These are phyloP conservation scores for Coemansia sp. DNA, from an alignment of 192 early-diverging fungal species.

Conservation along the genomic window DNA sequence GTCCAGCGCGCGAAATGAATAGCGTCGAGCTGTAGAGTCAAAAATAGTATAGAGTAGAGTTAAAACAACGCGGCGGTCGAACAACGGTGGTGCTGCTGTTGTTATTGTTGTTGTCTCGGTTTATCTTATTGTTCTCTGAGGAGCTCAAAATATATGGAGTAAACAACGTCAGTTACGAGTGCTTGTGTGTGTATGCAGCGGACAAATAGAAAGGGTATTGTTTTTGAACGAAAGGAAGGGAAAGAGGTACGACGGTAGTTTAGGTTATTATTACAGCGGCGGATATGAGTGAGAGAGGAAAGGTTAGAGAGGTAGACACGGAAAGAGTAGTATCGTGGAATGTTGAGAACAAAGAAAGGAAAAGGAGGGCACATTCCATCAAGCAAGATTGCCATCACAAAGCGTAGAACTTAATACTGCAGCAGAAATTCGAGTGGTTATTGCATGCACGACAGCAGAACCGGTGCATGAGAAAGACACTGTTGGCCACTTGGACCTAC, in stretches of 20 bases:
- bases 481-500: background rate
- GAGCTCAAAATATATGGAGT: background rate
- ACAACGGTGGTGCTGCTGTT: background rate
- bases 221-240: background rate
- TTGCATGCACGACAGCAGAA: background rate
- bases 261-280: background rate
- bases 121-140: background rate
- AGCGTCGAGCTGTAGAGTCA: background rate
- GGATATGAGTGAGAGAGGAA: too few relatives aligned
- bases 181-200: slow-evolving; percentile 1
- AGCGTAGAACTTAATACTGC: background rate
- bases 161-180: background rate
- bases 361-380: background rate
- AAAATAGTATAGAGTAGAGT: slow-evolving; percentile 6
- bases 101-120: background rate
- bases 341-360: background rate
- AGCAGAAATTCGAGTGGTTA: background rate
- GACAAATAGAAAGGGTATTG: background rate
- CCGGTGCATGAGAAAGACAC: background rate
- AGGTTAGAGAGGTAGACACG: background rate
- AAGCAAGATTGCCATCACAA: background rate
- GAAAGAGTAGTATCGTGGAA: background rate
- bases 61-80: background rate
- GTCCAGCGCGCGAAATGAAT: background rate
- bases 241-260: background rate